These are phyloP conservation scores for Nephelium lappaceum DNA, from an alignment of 345 rosid genomes.

Conservation along the genomic window DNA sequence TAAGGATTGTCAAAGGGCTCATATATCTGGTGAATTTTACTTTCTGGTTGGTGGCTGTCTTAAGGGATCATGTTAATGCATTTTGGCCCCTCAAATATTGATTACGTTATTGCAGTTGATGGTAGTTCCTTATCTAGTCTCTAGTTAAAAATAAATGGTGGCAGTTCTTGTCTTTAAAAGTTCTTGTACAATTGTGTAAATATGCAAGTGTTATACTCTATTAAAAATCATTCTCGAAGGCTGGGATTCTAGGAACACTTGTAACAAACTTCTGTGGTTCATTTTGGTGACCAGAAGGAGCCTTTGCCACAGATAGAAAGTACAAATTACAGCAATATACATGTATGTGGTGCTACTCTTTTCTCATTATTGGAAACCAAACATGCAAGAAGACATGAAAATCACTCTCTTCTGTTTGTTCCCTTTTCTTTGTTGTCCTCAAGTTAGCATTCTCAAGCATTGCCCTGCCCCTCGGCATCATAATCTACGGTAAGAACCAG, in stretches of 20 bases:
- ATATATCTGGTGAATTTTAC: background rate
- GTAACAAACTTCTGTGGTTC: background rate
- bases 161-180: background rate
- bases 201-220: background rate
- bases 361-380: background rate
- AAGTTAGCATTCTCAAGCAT: slow-evolving; percentile 6
- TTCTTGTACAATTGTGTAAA: background rate
- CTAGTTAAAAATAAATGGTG: background rate
- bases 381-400: background rate
- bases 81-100: background rate
- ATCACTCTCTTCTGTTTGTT: background rate
- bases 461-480: slow-evolving; percentile 1
- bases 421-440: background rate
- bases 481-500: slow-evolving; percentile 12
- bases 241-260: background rate
- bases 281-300: background rate
- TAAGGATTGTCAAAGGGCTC: too few relatives aligned
- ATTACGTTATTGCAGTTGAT: background rate
- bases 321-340: background rate
- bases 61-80: background rate
- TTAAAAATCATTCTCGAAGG: too few relatives aligned
- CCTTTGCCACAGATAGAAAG: background rate
- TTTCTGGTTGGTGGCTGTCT: background rate
- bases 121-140: background rate
- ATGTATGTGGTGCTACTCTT: background rate